A percentile compares a stretch with the other conserved stretches of the same genome.
phyloP scores from a whole-genome alignment of 192 early-diverging fungal species.

The Dispira simplex region DNA sequence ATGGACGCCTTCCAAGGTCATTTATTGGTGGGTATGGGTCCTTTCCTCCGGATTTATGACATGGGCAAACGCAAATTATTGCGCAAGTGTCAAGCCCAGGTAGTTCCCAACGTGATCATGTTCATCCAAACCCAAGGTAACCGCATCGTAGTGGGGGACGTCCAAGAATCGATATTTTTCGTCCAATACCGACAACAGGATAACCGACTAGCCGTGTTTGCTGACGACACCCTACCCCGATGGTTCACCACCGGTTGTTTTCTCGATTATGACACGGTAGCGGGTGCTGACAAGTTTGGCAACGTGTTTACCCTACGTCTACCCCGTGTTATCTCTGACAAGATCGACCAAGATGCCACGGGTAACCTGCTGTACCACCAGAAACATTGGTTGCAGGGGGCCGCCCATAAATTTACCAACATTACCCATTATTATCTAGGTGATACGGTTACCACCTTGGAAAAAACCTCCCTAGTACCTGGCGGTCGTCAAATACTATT shows the following conservation, averaged over 20 bases:
- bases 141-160: conserved; percentile 73
- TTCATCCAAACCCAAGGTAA: conserved; percentile 60
- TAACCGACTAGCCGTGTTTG: conserved; percentile 78
- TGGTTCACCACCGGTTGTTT: conserved; percentile 67
- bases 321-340: conserved; percentile 39
- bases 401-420: conserved; percentile 48
- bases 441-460: conserved; percentile 71
- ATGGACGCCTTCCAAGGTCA: conserved; percentile 75
- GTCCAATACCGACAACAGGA: conserved; percentile 50
- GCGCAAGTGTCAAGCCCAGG: conserved; percentile 74
- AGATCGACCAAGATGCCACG: conserved; percentile 78
- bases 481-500: conserved; percentile 78
- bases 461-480: conserved; percentile 58
- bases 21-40: conserved; percentile 78
- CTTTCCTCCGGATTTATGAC: conserved; percentile 80
- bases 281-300: conserved; percentile 94
- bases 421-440: conserved; percentile 72
- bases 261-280: conserved; percentile 88
- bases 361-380: conserved; percentile 70
- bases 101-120: conserved; percentile 43
- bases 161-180: conserved; percentile 77
- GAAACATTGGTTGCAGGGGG: conserved; percentile 66
- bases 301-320: conserved; percentile 72
- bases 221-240: conserved; percentile 82
- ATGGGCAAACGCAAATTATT: conserved; percentile 81